Evolutionary conservation across 2,329 filamentous ascomycete genomes (phyloP).

Genomic region (Neocatenulostroma microsporum): DNA sequence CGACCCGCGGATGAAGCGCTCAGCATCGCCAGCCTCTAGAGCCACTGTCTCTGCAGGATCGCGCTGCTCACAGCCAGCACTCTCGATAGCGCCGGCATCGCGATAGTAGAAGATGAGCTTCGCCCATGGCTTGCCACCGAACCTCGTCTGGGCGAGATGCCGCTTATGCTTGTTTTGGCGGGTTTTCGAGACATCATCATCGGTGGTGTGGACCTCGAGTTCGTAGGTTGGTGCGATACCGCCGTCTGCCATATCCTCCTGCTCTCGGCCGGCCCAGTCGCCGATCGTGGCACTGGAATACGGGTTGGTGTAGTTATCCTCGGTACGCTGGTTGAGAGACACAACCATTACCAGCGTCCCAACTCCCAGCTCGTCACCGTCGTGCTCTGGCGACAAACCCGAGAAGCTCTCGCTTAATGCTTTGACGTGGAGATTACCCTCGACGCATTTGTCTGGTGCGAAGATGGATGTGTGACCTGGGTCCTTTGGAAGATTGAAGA

Average conservation of each 20-base stretch:
- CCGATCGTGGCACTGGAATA: conserved; percentile 14
- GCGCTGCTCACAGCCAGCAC: conserved; percentile 13
- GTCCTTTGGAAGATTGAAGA: conserved; percentile 11
- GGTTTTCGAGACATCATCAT: conserved; percentile 9
- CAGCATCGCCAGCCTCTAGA: conserved; percentile 10
- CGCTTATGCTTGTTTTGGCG: conserved; percentile 13
- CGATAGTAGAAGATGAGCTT: conserved; percentile 38
- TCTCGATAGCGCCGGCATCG: conserved; percentile 18
- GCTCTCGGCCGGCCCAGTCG: conserved; percentile 11
- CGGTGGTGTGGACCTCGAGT: conserved; percentile 13
- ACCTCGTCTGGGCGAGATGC: conserved; percentile 19
- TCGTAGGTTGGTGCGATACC: conserved; percentile 19
- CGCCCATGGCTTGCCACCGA: conserved; percentile 32
- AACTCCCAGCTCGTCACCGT: conserved; percentile 10
- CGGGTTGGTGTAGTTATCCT: conserved; percentile 13
- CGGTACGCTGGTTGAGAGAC: conserved; percentile 11
- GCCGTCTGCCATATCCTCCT: conserved; percentile 10
- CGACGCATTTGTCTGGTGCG: conserved; percentile 12
- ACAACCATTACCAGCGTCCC: conserved; percentile 17
- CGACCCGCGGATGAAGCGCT: conserved; percentile 1
- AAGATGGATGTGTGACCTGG: conserved; percentile 9
- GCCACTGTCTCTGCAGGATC: conserved; percentile 6
- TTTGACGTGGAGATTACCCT: conserved; percentile 17
- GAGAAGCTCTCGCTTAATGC: conserved; percentile 7
- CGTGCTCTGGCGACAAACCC: neutral